A percentile compares a stretch with the other conserved stretches of the same genome.
phyloP scores from a whole-genome alignment of 108 stramenopile genomes.

The Nannochloropsis salina region DNA sequence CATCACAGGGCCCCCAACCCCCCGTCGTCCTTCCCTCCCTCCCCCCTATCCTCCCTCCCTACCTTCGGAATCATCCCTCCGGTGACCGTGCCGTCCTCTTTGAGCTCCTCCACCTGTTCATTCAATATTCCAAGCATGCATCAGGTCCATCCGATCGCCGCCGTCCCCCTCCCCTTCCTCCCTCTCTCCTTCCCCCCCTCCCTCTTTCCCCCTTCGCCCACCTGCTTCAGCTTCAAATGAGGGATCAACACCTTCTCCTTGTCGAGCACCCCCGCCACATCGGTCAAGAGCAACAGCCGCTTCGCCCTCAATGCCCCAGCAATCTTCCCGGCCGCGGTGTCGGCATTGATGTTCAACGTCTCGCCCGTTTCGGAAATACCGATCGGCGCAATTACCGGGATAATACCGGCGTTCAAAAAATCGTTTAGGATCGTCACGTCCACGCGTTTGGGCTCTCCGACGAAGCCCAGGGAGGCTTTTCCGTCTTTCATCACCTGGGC shows the following conservation, averaged over 20 bases:
- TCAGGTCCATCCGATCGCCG: too few relatives aligned
- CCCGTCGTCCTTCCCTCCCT: conserved; percentile 38
- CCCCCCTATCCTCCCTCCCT: conserved; percentile 43
- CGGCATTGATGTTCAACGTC: conserved; percentile 91
- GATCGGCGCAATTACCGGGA: conserved; percentile 90
- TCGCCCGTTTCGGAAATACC: conserved; percentile 72
- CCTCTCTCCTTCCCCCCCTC: too few relatives aligned
- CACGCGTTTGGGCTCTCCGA: conserved; percentile 78
- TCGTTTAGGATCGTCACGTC: conserved; percentile 69
- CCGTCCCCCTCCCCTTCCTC: too few relatives aligned
- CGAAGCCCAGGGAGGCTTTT: conserved; percentile 82
- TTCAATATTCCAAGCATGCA: neutral
- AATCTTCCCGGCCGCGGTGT: conserved; percentile 85
- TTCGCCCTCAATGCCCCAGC: conserved; percentile 78
- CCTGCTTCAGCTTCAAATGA: conserved; percentile 62
- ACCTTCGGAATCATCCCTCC: conserved; percentile 96
- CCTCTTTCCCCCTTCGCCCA: too few relatives aligned
- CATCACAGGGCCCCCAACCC: conserved; percentile 18
- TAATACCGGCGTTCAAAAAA: conserved; percentile 67
- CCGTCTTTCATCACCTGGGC: too few relatives aligned
- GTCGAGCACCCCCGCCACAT: conserved; percentile 90
- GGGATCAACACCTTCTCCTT: conserved; percentile 73
- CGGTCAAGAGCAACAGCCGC: conserved; percentile 84
- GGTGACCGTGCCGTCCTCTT: conserved; percentile 82
- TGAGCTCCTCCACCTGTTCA: conserved; percentile 56